Evolutionary conservation across 2,329 filamentous ascomycete genomes (phyloP).

Genomic region (Pestalotiopsis sp.): DNA sequence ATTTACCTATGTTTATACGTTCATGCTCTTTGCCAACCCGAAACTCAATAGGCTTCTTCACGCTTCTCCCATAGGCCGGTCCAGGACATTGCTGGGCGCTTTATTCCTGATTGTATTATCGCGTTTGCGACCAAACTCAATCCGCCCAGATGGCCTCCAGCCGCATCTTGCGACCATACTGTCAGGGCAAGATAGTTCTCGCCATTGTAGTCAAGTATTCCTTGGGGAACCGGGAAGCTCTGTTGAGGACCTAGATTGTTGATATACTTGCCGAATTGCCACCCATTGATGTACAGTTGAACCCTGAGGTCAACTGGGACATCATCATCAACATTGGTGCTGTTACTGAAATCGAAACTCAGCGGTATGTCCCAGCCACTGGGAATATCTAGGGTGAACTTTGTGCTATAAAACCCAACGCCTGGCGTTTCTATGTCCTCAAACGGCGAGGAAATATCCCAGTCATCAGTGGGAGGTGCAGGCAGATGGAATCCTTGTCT

Average conservation of each 20-base stretch:
- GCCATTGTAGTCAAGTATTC: slow-evolving; percentile 69
- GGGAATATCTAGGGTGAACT: slow-evolving; percentile 56
- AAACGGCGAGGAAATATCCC: slow-evolving; percentile 32
- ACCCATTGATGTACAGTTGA: slow-evolving; percentile 74
- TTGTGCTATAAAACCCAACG: slow-evolving; percentile 58
- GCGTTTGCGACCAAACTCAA: slow-evolving; percentile 38
- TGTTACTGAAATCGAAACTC: slow-evolving; percentile 54
- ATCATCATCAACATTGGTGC: slow-evolving; percentile 29
- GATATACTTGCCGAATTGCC: slow-evolving; percentile 62
- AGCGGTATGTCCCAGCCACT: slow-evolving; percentile 60
- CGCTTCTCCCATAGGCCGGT: slow-evolving; percentile 17
- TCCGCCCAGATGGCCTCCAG: slow-evolving; percentile 54
- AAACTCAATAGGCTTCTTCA: slow-evolving; percentile 18
- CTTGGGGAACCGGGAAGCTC: slow-evolving; percentile 71
- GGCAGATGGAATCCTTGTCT: slow-evolving; percentile 64
- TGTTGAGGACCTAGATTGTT: slow-evolving; percentile 75
- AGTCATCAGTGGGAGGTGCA: slow-evolving; percentile 44
- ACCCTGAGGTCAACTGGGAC: slow-evolving; percentile 48
- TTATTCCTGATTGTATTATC: slow-evolving; percentile 32
- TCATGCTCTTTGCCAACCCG: not conserved
- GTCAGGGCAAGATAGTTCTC: slow-evolving; percentile 68
- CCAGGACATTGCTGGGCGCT: slow-evolving; percentile 14
- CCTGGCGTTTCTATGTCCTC: slow-evolving; percentile 49
- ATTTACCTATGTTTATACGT: not conserved
- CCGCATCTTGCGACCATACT: slow-evolving; percentile 66